Evolutionary conservation across 148 eudicot species (phyloP).

Genomic region (Dysphania ambrosioides): DNA sequence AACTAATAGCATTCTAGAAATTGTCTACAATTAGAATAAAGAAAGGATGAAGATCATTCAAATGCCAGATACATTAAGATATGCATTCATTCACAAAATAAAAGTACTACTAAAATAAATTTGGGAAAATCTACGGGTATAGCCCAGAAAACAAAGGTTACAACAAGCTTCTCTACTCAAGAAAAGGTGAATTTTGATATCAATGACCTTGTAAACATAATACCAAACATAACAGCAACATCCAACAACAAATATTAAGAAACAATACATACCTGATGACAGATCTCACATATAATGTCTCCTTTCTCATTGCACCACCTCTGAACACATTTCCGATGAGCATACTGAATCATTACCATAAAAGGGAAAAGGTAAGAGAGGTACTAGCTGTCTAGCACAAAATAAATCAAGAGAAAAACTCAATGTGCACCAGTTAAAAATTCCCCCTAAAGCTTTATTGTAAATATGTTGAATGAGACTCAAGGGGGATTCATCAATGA

Average conservation of each 20-base stretch:
- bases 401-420: background rate
- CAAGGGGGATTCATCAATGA: background rate
- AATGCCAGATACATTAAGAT: background rate
- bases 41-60: background rate
- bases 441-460: no score
- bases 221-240: background rate
- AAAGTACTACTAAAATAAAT: background rate
- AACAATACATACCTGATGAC: slow-evolving; percentile 61
- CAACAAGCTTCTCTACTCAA: background rate
- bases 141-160: background rate
- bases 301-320: slow-evolving; percentile 88
- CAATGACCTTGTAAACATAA: background rate
- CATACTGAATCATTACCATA: slow-evolving; percentile 47
- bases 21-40: background rate
- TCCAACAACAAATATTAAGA: background rate
- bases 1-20: no score
- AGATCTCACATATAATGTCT: slow-evolving; percentile 76
- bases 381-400: background rate
- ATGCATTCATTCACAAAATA: background rate
- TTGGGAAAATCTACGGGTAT: background rate
- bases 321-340: slow-evolving; percentile 87
- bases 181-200: background rate
- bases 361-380: slow-evolving; percentile 10
- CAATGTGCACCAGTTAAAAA: background rate
- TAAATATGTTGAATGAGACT: background rate